These are phyloP conservation scores for Asterionellopsis glacialis DNA, from an alignment of 108 stramenopile genomes.

Conservation along the genomic window DNA sequence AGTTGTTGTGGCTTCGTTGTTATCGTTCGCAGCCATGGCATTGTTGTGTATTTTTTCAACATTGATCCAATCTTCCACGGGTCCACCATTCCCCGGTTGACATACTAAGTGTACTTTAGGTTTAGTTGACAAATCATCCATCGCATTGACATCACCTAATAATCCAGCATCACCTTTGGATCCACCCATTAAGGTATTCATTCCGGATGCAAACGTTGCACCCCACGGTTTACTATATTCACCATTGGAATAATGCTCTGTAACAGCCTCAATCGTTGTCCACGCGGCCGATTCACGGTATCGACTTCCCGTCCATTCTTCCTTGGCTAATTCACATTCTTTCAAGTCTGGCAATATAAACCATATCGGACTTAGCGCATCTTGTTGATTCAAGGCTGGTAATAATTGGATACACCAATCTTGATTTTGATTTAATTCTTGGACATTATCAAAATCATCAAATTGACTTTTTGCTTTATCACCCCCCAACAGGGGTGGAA, in stretches of 20 bases:
- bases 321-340: slow-evolving; percentile 69
- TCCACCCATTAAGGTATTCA: slow-evolving; percentile 54
- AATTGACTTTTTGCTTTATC: slow-evolving; percentile 62
- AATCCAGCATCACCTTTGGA: slow-evolving; percentile 50
- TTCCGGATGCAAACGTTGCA: slow-evolving; percentile 53
- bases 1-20: slow-evolving; percentile 16
- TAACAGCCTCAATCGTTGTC: slow-evolving; percentile 77
- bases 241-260: slow-evolving; percentile 25
- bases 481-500: slow-evolving; percentile 76
- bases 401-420: slow-evolving; percentile 71
- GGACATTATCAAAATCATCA: slow-evolving; percentile 89
- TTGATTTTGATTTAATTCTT: slow-evolving; percentile 74
- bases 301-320: slow-evolving; percentile 63
- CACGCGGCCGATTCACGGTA: slow-evolving; percentile 56
- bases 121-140: slow-evolving; percentile 39
- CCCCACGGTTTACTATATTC: slow-evolving; percentile 77
- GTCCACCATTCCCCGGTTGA: slow-evolving; percentile 87
- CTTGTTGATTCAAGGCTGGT: slow-evolving; percentile 29
- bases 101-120: slow-evolving; percentile 15
- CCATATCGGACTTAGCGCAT: slow-evolving; percentile 31
- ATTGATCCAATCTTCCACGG: slow-evolving; percentile 90
- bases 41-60: slow-evolving; percentile 51
- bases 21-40: background rate
- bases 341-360: slow-evolving; percentile 80
- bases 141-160: slow-evolving; percentile 48